phyloP scores from a whole-genome alignment of 768 basidiomycete genomes.

The Scleroderma citrinum region DNA sequence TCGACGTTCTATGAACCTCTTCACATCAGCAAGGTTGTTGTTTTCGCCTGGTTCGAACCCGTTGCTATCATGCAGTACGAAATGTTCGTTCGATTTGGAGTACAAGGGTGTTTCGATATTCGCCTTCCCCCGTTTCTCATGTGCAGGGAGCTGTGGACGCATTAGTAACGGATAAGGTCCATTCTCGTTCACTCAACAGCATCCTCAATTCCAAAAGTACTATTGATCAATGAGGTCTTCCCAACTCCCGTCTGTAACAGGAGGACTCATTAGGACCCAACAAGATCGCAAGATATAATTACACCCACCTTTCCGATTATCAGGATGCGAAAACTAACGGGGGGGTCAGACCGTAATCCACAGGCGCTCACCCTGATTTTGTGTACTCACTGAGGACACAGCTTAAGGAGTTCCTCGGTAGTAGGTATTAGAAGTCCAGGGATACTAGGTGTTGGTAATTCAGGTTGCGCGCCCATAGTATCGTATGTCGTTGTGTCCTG shows the following conservation, averaged over 20 bases:
- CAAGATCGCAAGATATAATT: neutral
- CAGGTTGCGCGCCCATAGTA: too few relatives aligned
- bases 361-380: neutral
- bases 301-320: neutral
- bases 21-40: neutral
- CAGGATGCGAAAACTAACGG: neutral
- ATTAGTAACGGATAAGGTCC: neutral
- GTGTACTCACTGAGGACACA: neutral
- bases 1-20: neutral
- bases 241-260: conserved; percentile 1
- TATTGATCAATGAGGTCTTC: conserved; percentile 2
- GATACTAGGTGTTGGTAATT: too few relatives aligned
- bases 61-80: neutral
- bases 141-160: neutral
- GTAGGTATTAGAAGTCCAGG: neutral
- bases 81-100: too few relatives aligned
- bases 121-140: neutral
- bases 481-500: too few relatives aligned
- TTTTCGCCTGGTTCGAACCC: neutral
- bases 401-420: neutral
- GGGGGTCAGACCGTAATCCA: neutral
- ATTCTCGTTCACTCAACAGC: neutral
- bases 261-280: neutral
- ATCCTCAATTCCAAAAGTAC: neutral
- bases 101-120: too few relatives aligned